phyloP scores from a whole-genome alignment of 192 early-diverging fungal genomes.

The Podila minutissima region DNA sequence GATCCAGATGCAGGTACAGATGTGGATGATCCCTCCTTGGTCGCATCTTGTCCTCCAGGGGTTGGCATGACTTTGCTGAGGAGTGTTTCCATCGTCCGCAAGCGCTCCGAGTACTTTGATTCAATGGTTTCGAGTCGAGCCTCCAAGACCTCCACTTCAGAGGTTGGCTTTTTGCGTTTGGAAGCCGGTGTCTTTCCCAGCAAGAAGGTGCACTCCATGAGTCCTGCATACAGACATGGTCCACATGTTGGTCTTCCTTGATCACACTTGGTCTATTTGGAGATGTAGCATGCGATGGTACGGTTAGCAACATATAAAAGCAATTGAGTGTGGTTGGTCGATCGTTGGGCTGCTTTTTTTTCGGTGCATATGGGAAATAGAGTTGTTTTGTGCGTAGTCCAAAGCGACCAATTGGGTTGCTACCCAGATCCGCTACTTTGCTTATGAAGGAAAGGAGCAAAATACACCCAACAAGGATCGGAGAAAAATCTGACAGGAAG shows the following conservation, averaged over 20 bases:
- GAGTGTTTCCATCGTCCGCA: slow-evolving; percentile 44
- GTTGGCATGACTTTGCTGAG: slow-evolving; percentile 52
- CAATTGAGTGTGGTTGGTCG: neutral
- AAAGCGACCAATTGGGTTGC: neutral
- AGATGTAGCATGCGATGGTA: neutral
- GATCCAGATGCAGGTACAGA: neutral
- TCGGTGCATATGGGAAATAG: neutral
- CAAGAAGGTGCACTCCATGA: slow-evolving; percentile 51
- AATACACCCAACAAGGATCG: too few relatives aligned
- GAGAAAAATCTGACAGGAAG: too few relatives aligned
- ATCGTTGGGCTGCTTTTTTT: neutral
- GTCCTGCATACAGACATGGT: slow-evolving; percentile 45
- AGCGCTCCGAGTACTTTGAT: slow-evolving; percentile 37
- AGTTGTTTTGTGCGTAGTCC: neutral
- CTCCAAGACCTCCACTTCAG: slow-evolving; percentile 45
- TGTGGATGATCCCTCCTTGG: slow-evolving; percentile 8
- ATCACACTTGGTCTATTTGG: slow-evolving; percentile 41
- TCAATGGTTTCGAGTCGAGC: slow-evolving; percentile 45
- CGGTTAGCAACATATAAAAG: neutral
- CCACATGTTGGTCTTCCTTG: slow-evolving; percentile 49
- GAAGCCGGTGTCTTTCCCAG: slow-evolving; percentile 47
- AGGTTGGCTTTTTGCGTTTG: slow-evolving; percentile 45
- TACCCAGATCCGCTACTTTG: neutral
- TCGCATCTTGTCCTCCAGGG: slow-evolving; percentile 3
- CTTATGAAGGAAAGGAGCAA: too few relatives aligned